phyloP scores from a whole-genome alignment of 257 asterid genomes.

The Solanum dulcamara region DNA sequence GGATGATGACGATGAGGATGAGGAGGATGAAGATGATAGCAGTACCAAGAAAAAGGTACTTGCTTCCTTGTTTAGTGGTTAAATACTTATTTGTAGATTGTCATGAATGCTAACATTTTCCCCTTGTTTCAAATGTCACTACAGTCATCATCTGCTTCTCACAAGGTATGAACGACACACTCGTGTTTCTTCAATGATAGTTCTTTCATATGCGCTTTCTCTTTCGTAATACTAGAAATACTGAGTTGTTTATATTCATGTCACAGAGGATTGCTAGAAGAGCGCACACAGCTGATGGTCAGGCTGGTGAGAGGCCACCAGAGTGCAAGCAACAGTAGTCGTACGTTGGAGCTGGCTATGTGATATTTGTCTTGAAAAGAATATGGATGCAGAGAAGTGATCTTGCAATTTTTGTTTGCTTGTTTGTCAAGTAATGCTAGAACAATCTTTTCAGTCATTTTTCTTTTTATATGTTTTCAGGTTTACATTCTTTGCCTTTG shows the following conservation, averaged over 20 bases:
- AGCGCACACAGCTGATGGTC: conserved; percentile 45
- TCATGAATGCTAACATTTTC: neutral
- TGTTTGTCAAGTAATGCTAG: neutral
- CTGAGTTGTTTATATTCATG: neutral
- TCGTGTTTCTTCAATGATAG: neutral
- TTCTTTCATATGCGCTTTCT: neutral
- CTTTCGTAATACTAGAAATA: neutral
- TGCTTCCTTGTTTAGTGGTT: neutral
- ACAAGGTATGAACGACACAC: neutral
- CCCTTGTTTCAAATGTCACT: neutral
- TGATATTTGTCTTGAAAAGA: neutral
- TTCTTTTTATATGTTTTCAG: neutral
- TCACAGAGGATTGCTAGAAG: conserved; percentile 51
- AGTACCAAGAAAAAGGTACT: conserved; percentile 53
- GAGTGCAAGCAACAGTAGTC: conserved; percentile 81
- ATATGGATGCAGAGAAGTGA: neutral
- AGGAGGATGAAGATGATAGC: conserved; percentile 18
- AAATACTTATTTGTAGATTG: neutral
- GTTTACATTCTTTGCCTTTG: neutral
- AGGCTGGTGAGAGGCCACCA: conserved; percentile 73
- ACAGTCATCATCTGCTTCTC: conserved; percentile 7
- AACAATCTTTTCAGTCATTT: neutral
- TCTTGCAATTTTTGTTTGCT: neutral
- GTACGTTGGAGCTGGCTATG: neutral
- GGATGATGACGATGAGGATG: conserved; percentile 19